Evolutionary conservation across 108 stramenopile species (phyloP), one percentile per base, ranked within the genome.

Genomic region (Poteriospumella lacustris): DNA sequence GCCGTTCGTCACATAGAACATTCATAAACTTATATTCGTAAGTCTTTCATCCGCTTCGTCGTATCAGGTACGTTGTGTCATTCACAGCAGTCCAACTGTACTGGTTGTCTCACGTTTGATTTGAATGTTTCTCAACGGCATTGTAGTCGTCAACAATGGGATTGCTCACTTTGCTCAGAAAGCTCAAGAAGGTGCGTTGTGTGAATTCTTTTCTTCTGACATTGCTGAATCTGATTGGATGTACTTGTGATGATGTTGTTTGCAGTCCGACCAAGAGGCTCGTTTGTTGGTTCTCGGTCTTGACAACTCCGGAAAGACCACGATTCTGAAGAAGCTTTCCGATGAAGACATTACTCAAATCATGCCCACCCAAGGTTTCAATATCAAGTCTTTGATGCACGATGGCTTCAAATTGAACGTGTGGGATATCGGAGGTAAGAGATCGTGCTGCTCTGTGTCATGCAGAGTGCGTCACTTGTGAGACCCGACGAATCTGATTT

Each of bases 271-370:
- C 42, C 36, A 73, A 42, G 90, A 91, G 70, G 87, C 88, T 1
- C 70, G 90, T 5, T 67, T 91, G 42, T 58, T 91, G 19, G 88
- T 91, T 0, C 83, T 91, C 1, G 96, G 96, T 31, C 84, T 97
- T 29, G 96, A 96, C 82, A 96, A 93, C 86, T 95, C 95, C 2
- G 95, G 95, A 0, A 96, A 95, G 79, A 94, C 97, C 1, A 96
- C 95, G 0, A 94, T 96, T 12, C 78, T 93, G 1, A 89, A 88
- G 62, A 88, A 91, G 75, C 81, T 91, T 0, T 75, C 85, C 28
- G 88, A 86, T 39, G 90, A 91, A 69, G 88, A 87, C 41, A 87
- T 87, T 34, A 52, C 58, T 15, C 70, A 79, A 41, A 88, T 91
- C 58, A 89, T 86, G 79, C 90, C 90, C 12, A 91, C 90, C 41